These are phyloP conservation scores for Dentipellis fragilis DNA, from an alignment of 768 basidiomycete species.

Conservation along the genomic window DNA sequence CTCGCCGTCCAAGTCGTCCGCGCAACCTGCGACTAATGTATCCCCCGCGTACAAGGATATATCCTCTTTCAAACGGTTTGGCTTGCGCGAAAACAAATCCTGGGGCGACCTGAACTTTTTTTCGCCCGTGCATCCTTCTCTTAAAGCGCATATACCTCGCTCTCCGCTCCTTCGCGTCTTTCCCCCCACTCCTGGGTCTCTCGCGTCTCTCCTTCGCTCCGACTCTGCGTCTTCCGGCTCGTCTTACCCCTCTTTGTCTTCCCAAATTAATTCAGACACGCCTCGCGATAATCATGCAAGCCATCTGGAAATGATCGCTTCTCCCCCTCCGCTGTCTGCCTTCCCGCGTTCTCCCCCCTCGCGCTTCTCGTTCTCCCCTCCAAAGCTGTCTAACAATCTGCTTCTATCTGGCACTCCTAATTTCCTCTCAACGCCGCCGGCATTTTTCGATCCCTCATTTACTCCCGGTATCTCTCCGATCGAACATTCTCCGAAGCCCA, in stretches of 20 bases:
- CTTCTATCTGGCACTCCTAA: not conserved
- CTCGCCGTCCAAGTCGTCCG: not conserved
- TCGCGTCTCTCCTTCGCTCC: not conserved
- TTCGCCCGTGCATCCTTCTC: not conserved
- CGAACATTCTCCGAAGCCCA: not conserved
- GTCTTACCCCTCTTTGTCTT: not conserved
- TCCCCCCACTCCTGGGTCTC: not conserved
- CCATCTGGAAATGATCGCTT: constrained; percentile 12
- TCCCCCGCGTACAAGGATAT: no score
- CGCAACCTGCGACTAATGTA: no score
- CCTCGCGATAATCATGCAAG: not conserved
- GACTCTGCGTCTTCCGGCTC: not conserved
- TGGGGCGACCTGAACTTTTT: not conserved
- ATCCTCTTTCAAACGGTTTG: no score
- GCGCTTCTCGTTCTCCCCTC: constrained; percentile 1
- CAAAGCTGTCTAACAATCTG: not conserved
- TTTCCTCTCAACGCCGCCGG: not conserved
- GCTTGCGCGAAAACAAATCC: not conserved
- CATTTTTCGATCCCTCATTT: constrained; percentile 6
- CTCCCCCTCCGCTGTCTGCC: constrained; percentile 8
- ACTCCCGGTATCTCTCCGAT: constrained; percentile 8
- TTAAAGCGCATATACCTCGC: not conserved
- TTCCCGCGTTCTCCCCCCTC: not conserved
- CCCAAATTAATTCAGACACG: not conserved
- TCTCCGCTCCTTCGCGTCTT: not conserved